These are phyloP conservation scores for Rhizoclosmatium sp. DNA, from an alignment of 192 early-diverging fungal genomes.

Conservation along the genomic window DNA sequence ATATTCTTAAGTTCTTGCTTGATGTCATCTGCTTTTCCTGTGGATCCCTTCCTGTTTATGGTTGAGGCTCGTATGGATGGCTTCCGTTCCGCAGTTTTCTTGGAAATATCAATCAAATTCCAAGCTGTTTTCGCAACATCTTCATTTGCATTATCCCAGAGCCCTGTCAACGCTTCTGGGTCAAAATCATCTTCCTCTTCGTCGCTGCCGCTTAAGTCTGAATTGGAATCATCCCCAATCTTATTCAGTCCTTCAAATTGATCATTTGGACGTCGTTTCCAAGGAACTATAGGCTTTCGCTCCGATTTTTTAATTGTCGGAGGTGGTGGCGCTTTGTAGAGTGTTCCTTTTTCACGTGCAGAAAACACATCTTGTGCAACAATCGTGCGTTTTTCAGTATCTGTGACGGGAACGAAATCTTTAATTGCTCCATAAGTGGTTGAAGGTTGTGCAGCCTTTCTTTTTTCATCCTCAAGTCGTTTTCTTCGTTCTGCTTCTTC, in stretches of 20 bases:
- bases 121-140: slow-evolving; percentile 30
- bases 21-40: slow-evolving; percentile 20
- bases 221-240: background rate
- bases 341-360: slow-evolving; percentile 13
- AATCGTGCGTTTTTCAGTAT: background rate
- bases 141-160: slow-evolving; percentile 6
- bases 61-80: background rate
- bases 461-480: background rate
- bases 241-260: background rate
- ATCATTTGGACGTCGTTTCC: background rate
- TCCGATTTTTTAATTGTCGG: slow-evolving; percentile 1
- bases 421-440: slow-evolving; percentile 27
- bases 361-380: slow-evolving; percentile 25
- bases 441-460: background rate
- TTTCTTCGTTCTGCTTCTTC: slow-evolving; percentile 24
- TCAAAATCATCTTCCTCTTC: slow-evolving; percentile 13
- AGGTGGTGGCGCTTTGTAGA: slow-evolving; percentile 8
- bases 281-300: slow-evolving; percentile 27
- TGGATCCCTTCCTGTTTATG: background rate
- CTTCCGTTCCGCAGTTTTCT: background rate
- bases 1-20: slow-evolving; percentile 42
- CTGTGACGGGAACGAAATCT: slow-evolving; percentile 16
- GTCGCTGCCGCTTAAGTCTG: background rate
- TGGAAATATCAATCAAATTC: slow-evolving; percentile 35
- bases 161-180: background rate